phyloP scores from a whole-genome alignment of 176 grass and related monocot species.

The Puya raimondii region DNA sequence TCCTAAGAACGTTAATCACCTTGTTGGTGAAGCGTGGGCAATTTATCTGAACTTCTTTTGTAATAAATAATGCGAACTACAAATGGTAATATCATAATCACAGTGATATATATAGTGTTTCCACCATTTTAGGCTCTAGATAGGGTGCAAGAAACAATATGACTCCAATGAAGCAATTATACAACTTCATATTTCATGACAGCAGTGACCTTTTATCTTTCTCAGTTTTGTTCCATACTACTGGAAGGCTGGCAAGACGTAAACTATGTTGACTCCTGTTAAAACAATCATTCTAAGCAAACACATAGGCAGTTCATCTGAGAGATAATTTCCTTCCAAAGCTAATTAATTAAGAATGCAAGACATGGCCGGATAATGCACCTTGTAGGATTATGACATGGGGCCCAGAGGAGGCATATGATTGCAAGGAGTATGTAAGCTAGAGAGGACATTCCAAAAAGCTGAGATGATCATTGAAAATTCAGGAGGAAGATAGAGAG shows the following conservation, averaged over 20 bases:
- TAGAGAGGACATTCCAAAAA: slow-evolving; percentile 95
- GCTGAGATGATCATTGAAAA: slow-evolving; percentile 85
- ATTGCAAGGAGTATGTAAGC: slow-evolving; percentile 67
- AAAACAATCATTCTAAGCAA: neutral
- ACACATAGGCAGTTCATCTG: slow-evolving; percentile 7
- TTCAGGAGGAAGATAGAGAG: no score
- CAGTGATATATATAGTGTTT: neutral
- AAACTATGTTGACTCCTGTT: neutral
- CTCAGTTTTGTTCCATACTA: neutral
- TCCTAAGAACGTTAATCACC: neutral
- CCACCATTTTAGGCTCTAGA: neutral
- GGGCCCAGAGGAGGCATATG: slow-evolving; percentile 88
- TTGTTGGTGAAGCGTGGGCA: no score
- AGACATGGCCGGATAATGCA: slow-evolving; percentile 12
- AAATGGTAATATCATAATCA: neutral
- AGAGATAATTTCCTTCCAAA: slow-evolving; percentile 16
- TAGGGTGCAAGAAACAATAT: neutral
- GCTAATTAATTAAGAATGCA: neutral
- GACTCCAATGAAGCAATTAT: neutral
- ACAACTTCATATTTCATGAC: neutral
- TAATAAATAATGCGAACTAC: neutral
- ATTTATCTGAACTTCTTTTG: no score
- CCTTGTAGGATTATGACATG: slow-evolving; percentile 84
- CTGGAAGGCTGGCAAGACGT: neutral
- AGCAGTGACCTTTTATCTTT: neutral